Evolutionary conservation across 257 asterid genomes (phyloP).

Genomic region (Lavandula angustifolia): DNA sequence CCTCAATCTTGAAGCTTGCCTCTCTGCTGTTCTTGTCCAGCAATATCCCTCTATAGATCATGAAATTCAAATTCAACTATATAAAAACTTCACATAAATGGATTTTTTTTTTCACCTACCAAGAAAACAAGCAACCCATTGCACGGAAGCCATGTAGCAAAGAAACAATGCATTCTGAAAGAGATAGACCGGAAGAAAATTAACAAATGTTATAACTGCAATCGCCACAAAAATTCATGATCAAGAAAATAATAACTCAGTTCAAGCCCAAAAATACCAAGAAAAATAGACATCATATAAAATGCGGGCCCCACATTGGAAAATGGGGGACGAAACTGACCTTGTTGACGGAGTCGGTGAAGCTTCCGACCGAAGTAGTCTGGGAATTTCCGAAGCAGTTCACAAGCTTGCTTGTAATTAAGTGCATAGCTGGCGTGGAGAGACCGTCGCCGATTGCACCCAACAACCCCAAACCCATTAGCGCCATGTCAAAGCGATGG

Average conservation of each 20-base stretch:
- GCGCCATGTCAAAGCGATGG: conserved; percentile 47
- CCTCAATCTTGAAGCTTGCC: conserved; percentile 80
- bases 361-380: conserved; percentile 29
- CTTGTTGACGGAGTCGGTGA: conserved; percentile 54
- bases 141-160: conserved; percentile 74
- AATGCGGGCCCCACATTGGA: background rate
- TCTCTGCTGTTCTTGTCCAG: conserved; percentile 95
- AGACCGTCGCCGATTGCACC: conserved; percentile 75
- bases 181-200: background rate
- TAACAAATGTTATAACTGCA: conserved; percentile 3
- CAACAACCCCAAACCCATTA: conserved; percentile 69
- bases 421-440: conserved; percentile 64
- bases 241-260: background rate
- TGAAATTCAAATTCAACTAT: conserved; percentile 5
- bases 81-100: background rate
- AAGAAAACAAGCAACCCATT: conserved; percentile 75
- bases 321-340: conserved; percentile 33
- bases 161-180: conserved; percentile 73
- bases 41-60: conserved; percentile 76
- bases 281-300: background rate
- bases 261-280: background rate
- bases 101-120: conserved; percentile 44
- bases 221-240: conserved; percentile 4
- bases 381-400: conserved; percentile 58
- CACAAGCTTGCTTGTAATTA: conserved; percentile 64